phyloP scores from a whole-genome alignment of 2,329 filamentous ascomycete genomes.

The Emergomyces orientalis region DNA sequence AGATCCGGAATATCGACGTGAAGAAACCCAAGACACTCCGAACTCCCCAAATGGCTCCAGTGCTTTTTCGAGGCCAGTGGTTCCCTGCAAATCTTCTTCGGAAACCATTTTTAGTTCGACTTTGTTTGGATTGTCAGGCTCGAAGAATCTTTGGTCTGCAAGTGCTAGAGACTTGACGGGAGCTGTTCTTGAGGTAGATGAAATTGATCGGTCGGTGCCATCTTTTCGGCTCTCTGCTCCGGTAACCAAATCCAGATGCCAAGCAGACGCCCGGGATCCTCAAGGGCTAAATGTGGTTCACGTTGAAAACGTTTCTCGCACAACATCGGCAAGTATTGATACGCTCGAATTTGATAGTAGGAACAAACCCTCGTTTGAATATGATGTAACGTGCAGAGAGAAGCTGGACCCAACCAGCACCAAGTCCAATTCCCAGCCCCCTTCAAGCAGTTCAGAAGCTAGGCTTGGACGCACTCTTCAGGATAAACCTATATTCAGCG shows the following conservation, averaged over 20 bases:
- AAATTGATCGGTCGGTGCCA: slow-evolving; percentile 50
- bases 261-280: neutral
- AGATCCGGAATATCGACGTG: slow-evolving; percentile 54
- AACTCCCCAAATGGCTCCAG: slow-evolving; percentile 28
- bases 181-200: slow-evolving; percentile 53
- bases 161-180: slow-evolving; percentile 59
- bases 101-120: neutral
- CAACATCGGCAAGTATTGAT: neutral
- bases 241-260: too few relatives aligned
- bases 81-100: neutral
- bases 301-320: neutral
- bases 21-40: slow-evolving; percentile 39
- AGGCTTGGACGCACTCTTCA: neutral
- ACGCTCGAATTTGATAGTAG: neutral
- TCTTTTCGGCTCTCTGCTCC: slow-evolving; percentile 11
- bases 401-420: neutral
- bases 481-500: slow-evolving; percentile 48
- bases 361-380: neutral
- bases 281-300: neutral
- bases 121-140: slow-evolving; percentile 21
- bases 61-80: slow-evolving; percentile 10
- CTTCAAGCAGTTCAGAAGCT: neutral
- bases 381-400: slow-evolving; percentile 6
- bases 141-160: slow-evolving; percentile 57
- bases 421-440: neutral